Base-by-base conservation (phyloP, 345 rosid species). In the Bruguiera sexangula region DNA sequence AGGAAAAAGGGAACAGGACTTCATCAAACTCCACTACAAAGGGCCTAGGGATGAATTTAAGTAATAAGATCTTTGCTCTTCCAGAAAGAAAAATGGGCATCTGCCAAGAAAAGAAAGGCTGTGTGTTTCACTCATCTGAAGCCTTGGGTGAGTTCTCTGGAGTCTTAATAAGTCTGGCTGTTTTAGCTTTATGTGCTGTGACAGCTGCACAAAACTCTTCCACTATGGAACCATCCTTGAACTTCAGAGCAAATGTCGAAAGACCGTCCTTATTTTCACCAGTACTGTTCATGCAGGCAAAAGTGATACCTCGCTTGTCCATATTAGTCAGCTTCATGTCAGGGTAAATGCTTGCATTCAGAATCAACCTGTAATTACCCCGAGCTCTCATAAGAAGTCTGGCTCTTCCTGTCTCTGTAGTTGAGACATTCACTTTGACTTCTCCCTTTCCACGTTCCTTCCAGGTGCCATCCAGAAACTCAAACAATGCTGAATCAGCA, bases 391-490 rank as follows among this genome's bases (percentile, higher is more conserved):
- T 95, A 6, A 95, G 75, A n/a, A 95, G 69, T 61, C 99, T 88
- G 43, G 89, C 92, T 75, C 69, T 89, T 72, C 81, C 89, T 5
- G 78, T 11, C 21, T 79, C 96, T 8, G 75, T 34, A 39, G 87
- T 81, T 1, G 88, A 83, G 6, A 92, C 88, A 39, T 95, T 92
- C 72, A 92, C 92, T 81, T 87, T 95, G 59, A 92, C 71, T 70
- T 84, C 99, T 73, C 99, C 98, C 83, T 95, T 92, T 8, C 99
- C 99, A 24, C 99, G 96, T 80, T 95, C 99, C 86, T 90, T 95
- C 99, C 99, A 95, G 48, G 79, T 75, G 22, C 91, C 87, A 68
- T 88, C 90, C 6, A 78, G 66, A 71, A 66, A 95, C 67, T 95
- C 99, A 71, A 89, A 95, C 79, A 90, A 72, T 31, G 82, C 77